Evolutionary conservation across 352 stramenopile genomes (phyloP).

Genomic region (Pythium rishiriense): DNA sequence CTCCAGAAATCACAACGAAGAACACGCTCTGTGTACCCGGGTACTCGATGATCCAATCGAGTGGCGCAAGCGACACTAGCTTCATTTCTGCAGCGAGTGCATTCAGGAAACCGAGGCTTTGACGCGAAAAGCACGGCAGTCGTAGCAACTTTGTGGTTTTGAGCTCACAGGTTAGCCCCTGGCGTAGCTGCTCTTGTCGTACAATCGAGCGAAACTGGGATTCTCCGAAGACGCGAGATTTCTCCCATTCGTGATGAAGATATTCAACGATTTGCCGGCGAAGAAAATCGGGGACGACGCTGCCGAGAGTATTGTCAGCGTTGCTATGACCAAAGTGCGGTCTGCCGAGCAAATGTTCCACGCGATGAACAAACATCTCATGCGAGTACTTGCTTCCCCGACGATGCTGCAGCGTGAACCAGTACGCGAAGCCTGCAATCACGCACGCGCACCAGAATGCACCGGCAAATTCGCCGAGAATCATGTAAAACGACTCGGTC

Average conservation of each 20-base stretch:
- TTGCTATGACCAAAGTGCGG: constrained; percentile 17
- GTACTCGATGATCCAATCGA: constrained; percentile 35
- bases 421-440: constrained; percentile 30
- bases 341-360: constrained; percentile 23
- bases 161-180: constrained; percentile 28
- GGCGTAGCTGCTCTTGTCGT: constrained; percentile 30
- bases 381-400: constrained; percentile 26
- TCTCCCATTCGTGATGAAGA: constrained; percentile 23
- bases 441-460: constrained; percentile 35
- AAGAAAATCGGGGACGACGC: constrained; percentile 22
- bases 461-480: constrained; percentile 31
- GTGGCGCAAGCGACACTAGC: constrained; percentile 24
- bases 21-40: constrained; percentile 27
- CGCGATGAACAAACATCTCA: constrained; percentile 34
- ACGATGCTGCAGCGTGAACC: constrained; percentile 30
- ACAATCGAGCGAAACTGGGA: constrained; percentile 22
- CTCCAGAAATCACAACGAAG: constrained; percentile 27
- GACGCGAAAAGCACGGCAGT: constrained; percentile 25
- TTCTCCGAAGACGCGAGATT: constrained; percentile 22
- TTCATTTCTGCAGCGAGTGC: constrained; percentile 29
- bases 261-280: constrained; percentile 21
- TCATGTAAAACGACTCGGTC: constrained; percentile 31
- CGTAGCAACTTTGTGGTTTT: constrained; percentile 28
- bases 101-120: constrained; percentile 35
- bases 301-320: neutral